Evolutionary conservation across 768 basidiomycete species (phyloP), one percentile per base, ranked within the genome.

Genomic region (Kwoniella europaea): DNA sequence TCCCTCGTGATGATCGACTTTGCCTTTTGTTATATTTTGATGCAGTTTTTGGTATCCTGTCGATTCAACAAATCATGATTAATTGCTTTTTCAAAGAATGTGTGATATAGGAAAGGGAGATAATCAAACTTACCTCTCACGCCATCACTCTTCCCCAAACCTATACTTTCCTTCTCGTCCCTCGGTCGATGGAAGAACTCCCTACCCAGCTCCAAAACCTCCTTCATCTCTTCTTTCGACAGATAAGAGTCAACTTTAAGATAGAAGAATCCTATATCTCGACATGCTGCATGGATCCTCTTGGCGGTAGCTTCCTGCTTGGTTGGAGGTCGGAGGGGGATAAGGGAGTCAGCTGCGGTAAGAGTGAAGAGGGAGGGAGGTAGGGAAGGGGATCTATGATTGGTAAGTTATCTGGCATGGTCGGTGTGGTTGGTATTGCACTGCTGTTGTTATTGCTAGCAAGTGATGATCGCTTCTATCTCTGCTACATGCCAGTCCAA

Each of bases 251-350:
- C 71, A 2, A 77, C 61, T 10, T 56, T 29, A 54, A 94, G 86
- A 83, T 95, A 96, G 85, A 96, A 94, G 87, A 96, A 96, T 0
- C 94, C 94, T 66, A 88, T 92, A 65, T 91, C 85, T 22, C 91
- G 78, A 76, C 92, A 92, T 9, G 92, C 92, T 0, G 84, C 79
- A 76, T 93, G 93, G 18, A 95, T 83, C 0, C 89, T 88, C 20
- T 61, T n/a, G 12, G 83, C 74, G 3, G 69, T 73, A 6, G 56
- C 65, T 57, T 57, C 22, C 86, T 27, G 88, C 86, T 1, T 85
- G 83, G 1, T 86, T 85, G 4, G 86, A 84, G 15, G 84, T 82
- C 55, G 88, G 86, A 24, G 10, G 24, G 3, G 46, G 50, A 4
- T 29, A 46, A 24, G n/a, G 52, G 12, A 6, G 69, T 43, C 24